Evolutionary conservation across 2,329 filamentous ascomycete genomes (phyloP).

Genomic region (Xylaria sp.): DNA sequence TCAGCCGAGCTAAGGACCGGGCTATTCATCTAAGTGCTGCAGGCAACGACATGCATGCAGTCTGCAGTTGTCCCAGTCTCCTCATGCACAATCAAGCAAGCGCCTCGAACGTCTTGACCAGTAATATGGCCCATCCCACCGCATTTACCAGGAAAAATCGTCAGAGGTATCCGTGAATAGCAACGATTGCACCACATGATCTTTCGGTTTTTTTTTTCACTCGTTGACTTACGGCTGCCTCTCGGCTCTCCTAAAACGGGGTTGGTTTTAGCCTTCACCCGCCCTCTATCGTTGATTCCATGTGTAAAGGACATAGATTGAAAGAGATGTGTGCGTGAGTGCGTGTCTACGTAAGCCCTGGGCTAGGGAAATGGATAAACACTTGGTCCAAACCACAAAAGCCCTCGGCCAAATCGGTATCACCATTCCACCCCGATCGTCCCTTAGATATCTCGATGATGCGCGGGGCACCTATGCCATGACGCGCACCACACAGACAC

Average conservation of each 20-base stretch:
- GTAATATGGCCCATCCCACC: slow-evolving; percentile 32
- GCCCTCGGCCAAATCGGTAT: slow-evolving; percentile 18
- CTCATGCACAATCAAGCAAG: slow-evolving; percentile 32
- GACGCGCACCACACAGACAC: slow-evolving; percentile 28
- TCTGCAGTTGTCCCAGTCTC: slow-evolving; percentile 36
- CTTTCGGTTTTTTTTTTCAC: slow-evolving; percentile 32
- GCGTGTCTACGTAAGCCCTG: neutral
- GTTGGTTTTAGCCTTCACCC: slow-evolving; percentile 9
- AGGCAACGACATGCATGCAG: slow-evolving; percentile 38
- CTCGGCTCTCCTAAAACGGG: slow-evolving; percentile 25
- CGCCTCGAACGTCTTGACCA: slow-evolving; percentile 31
- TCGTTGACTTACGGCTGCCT: slow-evolving; percentile 21
- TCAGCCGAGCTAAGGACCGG: slow-evolving; percentile 37
- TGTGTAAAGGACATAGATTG: neutral
- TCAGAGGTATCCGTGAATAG: slow-evolving; percentile 33
- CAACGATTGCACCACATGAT: slow-evolving; percentile 37
- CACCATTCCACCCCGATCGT: slow-evolving; percentile 19
- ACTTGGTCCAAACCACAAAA: neutral
- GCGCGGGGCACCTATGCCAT: slow-evolving; percentile 11
- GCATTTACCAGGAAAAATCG: slow-evolving; percentile 30
- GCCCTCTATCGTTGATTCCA: slow-evolving; percentile 9
- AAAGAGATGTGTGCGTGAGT: neutral
- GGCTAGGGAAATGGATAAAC: neutral
- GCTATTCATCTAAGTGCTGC: slow-evolving; percentile 35
- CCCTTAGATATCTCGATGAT: slow-evolving; percentile 18